These are phyloP conservation scores for Leptographium lundbergii DNA, from an alignment of 2,329 filamentous ascomycete species.

Conservation along the genomic window DNA sequence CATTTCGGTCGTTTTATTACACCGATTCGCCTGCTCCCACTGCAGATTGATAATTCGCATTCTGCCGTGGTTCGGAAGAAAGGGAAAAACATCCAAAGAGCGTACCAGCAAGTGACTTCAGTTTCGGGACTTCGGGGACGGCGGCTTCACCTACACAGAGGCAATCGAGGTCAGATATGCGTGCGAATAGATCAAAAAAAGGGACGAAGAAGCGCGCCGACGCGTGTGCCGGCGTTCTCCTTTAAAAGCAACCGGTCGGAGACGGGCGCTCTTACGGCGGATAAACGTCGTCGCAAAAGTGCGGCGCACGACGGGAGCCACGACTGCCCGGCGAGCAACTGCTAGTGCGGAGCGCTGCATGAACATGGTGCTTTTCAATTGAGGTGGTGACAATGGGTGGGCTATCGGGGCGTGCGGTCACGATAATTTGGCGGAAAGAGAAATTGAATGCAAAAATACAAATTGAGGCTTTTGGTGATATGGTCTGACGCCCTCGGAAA, in stretches of 20 bases:
- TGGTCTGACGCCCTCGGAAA: constrained; percentile 12
- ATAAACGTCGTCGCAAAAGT: constrained; percentile 47
- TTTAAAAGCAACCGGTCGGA: background rate
- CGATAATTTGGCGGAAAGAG: constrained; percentile 2
- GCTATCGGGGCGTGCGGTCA: background rate
- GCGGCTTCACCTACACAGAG: background rate
- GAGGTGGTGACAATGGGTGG: background rate
- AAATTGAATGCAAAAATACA: constrained; percentile 2
- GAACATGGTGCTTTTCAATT: constrained; percentile 37
- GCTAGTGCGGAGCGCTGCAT: constrained; percentile 50
- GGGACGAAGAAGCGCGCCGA: background rate
- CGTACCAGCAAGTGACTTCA: constrained; percentile 33
- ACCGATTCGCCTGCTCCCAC: background rate
- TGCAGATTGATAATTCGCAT: background rate
- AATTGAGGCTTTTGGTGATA: constrained; percentile 13
- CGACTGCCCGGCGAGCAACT: constrained; percentile 47
- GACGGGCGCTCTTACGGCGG: constrained; percentile 37
- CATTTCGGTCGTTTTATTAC: background rate
- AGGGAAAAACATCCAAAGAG: background rate
- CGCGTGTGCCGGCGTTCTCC: background rate
- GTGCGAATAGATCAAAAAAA: background rate
- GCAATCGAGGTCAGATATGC: background rate
- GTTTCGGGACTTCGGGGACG: constrained; percentile 19
- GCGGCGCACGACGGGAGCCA: constrained; percentile 40
- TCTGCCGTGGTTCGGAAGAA: too few species aligned